Evolutionary conservation across 2,329 filamentous ascomycete species (phyloP).

Genomic region (Diaporthe australafricana): DNA sequence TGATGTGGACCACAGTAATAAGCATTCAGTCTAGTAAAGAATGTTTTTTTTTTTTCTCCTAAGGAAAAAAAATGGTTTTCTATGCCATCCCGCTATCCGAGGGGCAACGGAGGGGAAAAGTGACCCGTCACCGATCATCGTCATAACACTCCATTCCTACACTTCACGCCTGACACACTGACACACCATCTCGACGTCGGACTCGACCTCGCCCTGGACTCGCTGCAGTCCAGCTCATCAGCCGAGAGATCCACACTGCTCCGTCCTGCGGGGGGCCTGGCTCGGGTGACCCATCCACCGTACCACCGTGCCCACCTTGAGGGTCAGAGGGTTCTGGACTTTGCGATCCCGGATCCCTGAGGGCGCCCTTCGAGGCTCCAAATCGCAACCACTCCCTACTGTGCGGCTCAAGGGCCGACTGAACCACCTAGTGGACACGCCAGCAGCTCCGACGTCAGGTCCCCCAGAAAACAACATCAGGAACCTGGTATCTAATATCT

Average conservation of each 20-base stretch:
- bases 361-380: not conserved
- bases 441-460: too few species aligned
- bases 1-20: too few species aligned
- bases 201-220: not conserved
- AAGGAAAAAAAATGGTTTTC: too few species aligned
- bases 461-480: too few species aligned
- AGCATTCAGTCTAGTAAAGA: too few species aligned
- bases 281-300: not conserved
- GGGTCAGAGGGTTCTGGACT: slow-evolving; percentile 3
- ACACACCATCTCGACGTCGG: not conserved
- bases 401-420: too few species aligned
- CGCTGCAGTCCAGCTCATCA: slow-evolving; percentile 13
- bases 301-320: not conserved
- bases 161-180: not conserved
- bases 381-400: too few species aligned
- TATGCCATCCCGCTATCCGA: not conserved
- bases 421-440: too few species aligned
- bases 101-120: not conserved
- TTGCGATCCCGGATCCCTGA: not conserved
- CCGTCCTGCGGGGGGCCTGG: not conserved
- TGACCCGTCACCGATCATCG: not conserved
- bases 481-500: too few species aligned
- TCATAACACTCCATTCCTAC: not conserved
- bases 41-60: too few species aligned
- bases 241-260: not conserved